Evolutionary conservation across 2,329 filamentous ascomycete genomes (phyloP).

Genomic region (Aspergillus sp.): DNA sequence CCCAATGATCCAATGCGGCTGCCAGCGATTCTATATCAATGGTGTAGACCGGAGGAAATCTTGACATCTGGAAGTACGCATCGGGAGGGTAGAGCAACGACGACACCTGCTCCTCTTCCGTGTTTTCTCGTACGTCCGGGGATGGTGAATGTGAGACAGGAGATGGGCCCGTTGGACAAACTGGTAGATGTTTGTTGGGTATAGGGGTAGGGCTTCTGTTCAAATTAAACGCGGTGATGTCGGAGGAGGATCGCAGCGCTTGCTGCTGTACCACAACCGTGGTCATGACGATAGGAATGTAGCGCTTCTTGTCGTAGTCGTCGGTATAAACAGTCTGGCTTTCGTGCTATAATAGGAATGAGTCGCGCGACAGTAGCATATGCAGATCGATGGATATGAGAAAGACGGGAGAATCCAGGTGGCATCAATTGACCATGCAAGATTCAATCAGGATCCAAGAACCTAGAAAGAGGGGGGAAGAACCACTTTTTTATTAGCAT

Average conservation of each 20-base stretch:
- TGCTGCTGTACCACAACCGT: conserved; percentile 44
- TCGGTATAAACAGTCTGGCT: not conserved
- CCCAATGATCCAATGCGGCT: conserved; percentile 66
- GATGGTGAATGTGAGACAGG: conserved; percentile 59
- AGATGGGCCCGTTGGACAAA: conserved; percentile 73
- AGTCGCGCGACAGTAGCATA: not conserved
- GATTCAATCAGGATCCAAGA: not conserved
- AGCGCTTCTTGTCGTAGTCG: not conserved
- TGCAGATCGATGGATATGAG: not conserved
- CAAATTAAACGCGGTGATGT: conserved; percentile 46
- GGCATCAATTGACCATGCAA: not conserved
- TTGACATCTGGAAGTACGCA: conserved; percentile 52
- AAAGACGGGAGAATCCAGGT: not conserved
- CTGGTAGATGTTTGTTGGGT: conserved; percentile 86
- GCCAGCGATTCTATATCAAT: conserved; percentile 64
- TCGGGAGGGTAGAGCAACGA: conserved; percentile 72
- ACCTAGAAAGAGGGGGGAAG: not conserved
- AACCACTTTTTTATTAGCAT: not conserved
- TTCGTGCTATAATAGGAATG: not conserved
- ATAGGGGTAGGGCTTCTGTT: conserved; percentile 57
- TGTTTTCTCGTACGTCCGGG: conserved; percentile 51
- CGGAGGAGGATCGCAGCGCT: conserved; percentile 37
- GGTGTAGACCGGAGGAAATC: conserved; percentile 59
- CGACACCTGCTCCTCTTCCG: conserved; percentile 47
- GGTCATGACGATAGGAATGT: conserved; percentile 29